phyloP scores from a whole-genome alignment of 2,329 filamentous ascomycete genomes.

The Apiospora phragmitis region DNA sequence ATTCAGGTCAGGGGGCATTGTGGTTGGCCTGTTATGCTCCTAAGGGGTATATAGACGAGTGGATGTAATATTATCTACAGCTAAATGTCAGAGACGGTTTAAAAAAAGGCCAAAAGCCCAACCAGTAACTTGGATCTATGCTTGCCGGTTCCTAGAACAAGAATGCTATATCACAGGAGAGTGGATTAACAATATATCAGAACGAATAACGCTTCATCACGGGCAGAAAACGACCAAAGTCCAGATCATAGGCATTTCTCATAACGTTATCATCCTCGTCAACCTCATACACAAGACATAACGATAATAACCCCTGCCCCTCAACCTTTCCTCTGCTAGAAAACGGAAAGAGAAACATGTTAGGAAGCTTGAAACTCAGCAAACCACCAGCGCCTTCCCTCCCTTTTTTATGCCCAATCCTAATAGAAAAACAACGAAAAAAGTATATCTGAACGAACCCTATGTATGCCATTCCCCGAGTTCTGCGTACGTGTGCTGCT shows the following conservation, averaged over 20 bases:
- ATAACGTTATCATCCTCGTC: background rate
- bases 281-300: background rate
- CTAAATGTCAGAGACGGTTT: background rate
- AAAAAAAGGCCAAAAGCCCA: background rate
- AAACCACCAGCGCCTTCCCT: background rate
- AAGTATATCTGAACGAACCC: background rate
- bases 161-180: background rate
- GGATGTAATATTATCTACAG: background rate
- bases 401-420: background rate
- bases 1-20: background rate
- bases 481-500: background rate
- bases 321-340: background rate
- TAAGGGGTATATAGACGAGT: background rate
- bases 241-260: constrained; percentile 1
- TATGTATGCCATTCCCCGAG: background rate
- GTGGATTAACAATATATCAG: background rate
- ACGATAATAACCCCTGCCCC: background rate
- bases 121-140: background rate
- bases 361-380: background rate
- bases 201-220: background rate
- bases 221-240: background rate
- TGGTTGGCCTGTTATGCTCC: background rate
- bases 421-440: background rate
- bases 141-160: background rate
- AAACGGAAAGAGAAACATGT: background rate